Evolutionary conservation across 2,329 filamentous ascomycete species (phyloP).

Genomic region (Colletotrichum sidae): DNA sequence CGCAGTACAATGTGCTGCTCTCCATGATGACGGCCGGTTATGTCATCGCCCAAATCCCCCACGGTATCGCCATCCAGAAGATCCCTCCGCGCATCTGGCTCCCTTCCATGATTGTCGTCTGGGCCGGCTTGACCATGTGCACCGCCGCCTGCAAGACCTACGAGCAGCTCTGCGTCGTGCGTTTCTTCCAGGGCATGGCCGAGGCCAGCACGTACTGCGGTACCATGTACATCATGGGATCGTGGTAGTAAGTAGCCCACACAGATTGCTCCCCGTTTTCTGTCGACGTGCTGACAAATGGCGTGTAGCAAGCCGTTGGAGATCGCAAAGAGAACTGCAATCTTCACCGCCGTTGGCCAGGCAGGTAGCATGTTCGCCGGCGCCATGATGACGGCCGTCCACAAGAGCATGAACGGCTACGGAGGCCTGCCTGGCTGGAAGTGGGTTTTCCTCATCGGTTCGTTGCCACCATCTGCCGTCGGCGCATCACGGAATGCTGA

Average conservation of each 20-base stretch:
- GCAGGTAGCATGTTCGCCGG: constrained; percentile 70
- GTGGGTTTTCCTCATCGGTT: constrained; percentile 53
- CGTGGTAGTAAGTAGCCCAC: constrained; percentile 65
- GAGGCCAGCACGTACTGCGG: constrained; percentile 55
- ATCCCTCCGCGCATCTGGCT: constrained; percentile 61
- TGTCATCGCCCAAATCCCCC: constrained; percentile 54
- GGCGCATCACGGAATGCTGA: neutral
- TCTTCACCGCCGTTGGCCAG: constrained; percentile 71
- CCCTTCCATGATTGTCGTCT: constrained; percentile 58
- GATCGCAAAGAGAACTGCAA: constrained; percentile 70
- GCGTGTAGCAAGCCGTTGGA: constrained; percentile 58
- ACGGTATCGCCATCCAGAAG: constrained; percentile 59
- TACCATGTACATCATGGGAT: constrained; percentile 56
- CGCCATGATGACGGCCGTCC: constrained; percentile 63
- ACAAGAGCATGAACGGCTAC: constrained; percentile 52
- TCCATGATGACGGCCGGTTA: constrained; percentile 47
- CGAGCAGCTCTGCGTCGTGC: constrained; percentile 49
- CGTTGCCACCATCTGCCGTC: neutral
- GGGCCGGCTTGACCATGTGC: constrained; percentile 57
- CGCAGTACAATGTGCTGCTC: constrained; percentile 57
- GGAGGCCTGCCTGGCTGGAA: constrained; percentile 62
- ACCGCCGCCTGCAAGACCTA: constrained; percentile 47
- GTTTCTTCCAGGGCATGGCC: constrained; percentile 52
- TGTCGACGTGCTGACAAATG: neutral
- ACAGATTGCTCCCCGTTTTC: constrained; percentile 39